Conservation (phyloP, 2,329 filamentous ascomycete species). For the Didymella arachidicola region DNA sequence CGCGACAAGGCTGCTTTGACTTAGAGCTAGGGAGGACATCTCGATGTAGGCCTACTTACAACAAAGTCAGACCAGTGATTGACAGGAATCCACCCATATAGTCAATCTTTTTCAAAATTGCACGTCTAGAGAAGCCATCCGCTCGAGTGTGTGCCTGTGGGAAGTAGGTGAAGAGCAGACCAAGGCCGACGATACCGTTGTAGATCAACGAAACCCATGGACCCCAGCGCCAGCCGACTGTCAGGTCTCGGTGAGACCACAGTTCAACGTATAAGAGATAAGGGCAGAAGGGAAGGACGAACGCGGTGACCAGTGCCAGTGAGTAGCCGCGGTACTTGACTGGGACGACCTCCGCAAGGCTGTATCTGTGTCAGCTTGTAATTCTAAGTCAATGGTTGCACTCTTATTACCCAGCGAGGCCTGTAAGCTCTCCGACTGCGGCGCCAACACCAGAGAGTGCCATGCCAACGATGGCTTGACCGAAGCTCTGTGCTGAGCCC, state of each 20-base stretch:
- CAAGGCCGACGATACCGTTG: slow-evolving; percentile 42
- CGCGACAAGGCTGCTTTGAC: slow-evolving; percentile 45
- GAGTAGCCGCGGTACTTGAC: slow-evolving; percentile 47
- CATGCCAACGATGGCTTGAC: slow-evolving; percentile 47
- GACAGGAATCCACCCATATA: slow-evolving; percentile 43
- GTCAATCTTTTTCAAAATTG: slow-evolving; percentile 45
- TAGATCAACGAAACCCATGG: slow-evolving; percentile 47
- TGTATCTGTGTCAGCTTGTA: slow-evolving; percentile 18
- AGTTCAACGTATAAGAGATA: slow-evolving; percentile 45
- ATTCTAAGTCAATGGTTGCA: not conserved
- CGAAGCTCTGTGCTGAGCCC: slow-evolving; percentile 43
- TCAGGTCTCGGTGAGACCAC: slow-evolving; percentile 36
- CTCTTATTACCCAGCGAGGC: slow-evolving; percentile 46
- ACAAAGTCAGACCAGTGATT: slow-evolving; percentile 44
- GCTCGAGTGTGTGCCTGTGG: slow-evolving; percentile 43
- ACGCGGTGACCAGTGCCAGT: slow-evolving; percentile 44
- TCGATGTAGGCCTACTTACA: slow-evolving; percentile 27
- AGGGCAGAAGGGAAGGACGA: slow-evolving; percentile 48
- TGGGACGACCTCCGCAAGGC: slow-evolving; percentile 46
- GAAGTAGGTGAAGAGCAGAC: slow-evolving; percentile 44
- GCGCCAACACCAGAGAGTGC: slow-evolving; percentile 46
- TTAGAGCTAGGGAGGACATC: not conserved
- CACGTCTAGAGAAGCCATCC: slow-evolving; percentile 41
- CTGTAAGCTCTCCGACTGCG: slow-evolving; percentile 47
- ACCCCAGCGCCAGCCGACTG: slow-evolving; percentile 46